These are phyloP conservation scores for Eleusine indica DNA, from an alignment of 176 grass and related monocot species.

Conservation along the genomic window DNA sequence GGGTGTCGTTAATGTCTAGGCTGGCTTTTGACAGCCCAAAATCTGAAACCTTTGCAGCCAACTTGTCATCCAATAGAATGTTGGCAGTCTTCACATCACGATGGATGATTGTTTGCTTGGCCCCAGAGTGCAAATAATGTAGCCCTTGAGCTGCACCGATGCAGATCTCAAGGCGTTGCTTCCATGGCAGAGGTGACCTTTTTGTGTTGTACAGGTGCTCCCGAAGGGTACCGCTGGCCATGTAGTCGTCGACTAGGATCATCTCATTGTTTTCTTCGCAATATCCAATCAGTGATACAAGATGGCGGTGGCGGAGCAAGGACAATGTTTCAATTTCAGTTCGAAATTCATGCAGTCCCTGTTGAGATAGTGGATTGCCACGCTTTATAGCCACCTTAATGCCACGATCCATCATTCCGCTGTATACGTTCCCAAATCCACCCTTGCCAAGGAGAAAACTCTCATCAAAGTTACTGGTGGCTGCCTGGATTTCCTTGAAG, in stretches of 20 bases:
- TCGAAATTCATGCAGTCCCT: slow-evolving; percentile 2
- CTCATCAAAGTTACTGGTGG: too few species aligned
- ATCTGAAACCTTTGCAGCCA: slow-evolving; percentile 32
- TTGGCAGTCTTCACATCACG: slow-evolving; percentile 10
- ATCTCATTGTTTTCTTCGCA: slow-evolving; percentile 4
- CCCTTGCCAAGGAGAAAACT: too few species aligned
- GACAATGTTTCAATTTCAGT: slow-evolving; percentile 10
- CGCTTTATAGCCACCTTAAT: too few species aligned
- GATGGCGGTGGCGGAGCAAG: slow-evolving; percentile 13
- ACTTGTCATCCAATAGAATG: slow-evolving; percentile 31
- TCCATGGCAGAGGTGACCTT: background rate
- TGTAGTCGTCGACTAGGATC: slow-evolving; percentile 39
- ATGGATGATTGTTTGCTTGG: slow-evolving; percentile 6
- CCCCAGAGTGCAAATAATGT: slow-evolving; percentile 19
- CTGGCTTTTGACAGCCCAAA: slow-evolving; percentile 39
- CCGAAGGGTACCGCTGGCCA: slow-evolving; percentile 19
- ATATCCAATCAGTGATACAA: slow-evolving; percentile 34
- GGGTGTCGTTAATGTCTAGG: slow-evolving; percentile 12
- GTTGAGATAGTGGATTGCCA: background rate
- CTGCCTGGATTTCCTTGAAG: too few species aligned
- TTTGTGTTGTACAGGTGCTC: slow-evolving; percentile 14
- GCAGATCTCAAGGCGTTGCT: slow-evolving; percentile 33
- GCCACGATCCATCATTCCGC: too few species aligned
- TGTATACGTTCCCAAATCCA: too few species aligned
- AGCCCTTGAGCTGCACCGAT: slow-evolving; percentile 30